Evolutionary conservation across 169 alveolate genomes (phyloP), one percentile per base, ranked within the genome.

Genomic region (Plasmodium fragile): DNA sequence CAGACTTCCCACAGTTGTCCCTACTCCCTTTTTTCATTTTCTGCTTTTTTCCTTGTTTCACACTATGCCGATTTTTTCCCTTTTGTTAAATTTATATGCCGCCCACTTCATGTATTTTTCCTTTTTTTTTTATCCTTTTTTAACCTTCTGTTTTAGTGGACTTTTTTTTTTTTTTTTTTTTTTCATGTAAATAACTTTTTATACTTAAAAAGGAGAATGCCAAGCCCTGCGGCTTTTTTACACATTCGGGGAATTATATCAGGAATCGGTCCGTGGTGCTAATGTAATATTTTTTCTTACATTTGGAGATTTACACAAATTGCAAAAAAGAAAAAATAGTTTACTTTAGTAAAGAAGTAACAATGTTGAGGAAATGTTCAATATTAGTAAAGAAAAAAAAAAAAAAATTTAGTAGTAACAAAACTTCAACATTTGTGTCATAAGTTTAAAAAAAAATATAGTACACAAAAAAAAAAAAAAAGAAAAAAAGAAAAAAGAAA

Each of bases 241-340:
- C 83, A 78, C 55, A 78, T 36, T 49, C 16, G 22, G 59, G 69
- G 69, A 78, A 78, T 41, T 78, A 11, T 43, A 65, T 43, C 34
- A 78, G 34, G 83, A 78, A 77, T 72, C 83, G 34, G 59, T 43
- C 49, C 45, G 53, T 78, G 69, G 70, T 78, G 53, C 55, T 41
- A n/a, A 43, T 0, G 16, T 49, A 49, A 49, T 41, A n/a, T 39
- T 78, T 78, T 78, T 78, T 78, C 25, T 78, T 78, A 18, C 55
- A 36, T 78, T 18, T 13, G n/a, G 70, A n/a, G 69, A 32, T 39
- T n/a, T 78, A 78, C 69, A 49, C 83, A 78, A 36, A 78, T 78
- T 25, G 39, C 30, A 72, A 34, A 78, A 78, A 39, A 32, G 49
- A 7, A 75, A 78, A 78, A 78, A 78, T 39, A 49, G 45, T 78